Evolutionary conservation across 2,329 filamentous ascomycete genomes (phyloP).

Genomic region (Penicillium sp.): DNA sequence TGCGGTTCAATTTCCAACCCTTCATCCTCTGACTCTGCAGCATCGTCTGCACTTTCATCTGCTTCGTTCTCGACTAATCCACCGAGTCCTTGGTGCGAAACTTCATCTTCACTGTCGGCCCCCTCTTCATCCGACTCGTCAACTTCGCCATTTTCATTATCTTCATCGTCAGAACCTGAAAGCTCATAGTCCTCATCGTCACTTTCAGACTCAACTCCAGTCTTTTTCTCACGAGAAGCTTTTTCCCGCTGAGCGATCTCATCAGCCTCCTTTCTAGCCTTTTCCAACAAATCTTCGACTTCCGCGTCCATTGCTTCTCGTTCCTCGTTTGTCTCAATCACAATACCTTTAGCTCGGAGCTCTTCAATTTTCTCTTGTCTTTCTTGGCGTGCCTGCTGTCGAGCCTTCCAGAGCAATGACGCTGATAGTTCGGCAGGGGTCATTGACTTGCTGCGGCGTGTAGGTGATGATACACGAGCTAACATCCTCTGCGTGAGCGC

Average conservation of each 20-base stretch:
- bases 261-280: slow-evolving; percentile 74
- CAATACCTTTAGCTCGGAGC: slow-evolving; percentile 73
- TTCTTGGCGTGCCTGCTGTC: slow-evolving; percentile 74
- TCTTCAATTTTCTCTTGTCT: slow-evolving; percentile 72
- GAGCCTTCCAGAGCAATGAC: slow-evolving; percentile 65
- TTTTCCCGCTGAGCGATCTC: slow-evolving; percentile 75
- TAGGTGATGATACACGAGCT: slow-evolving; percentile 64
- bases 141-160: slow-evolving; percentile 30
- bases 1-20: slow-evolving; percentile 24
- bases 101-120: slow-evolving; percentile 18
- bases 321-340: slow-evolving; percentile 82
- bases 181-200: slow-evolving; percentile 44
- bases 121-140: slow-evolving; percentile 21
- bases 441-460: slow-evolving; percentile 54
- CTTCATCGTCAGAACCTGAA: slow-evolving; percentile 47
- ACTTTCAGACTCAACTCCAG: slow-evolving; percentile 52
- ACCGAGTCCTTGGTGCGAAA: slow-evolving; percentile 30
- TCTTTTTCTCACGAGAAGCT: slow-evolving; percentile 62
- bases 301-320: slow-evolving; percentile 75
- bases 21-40: slow-evolving; percentile 36
- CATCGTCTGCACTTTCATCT: slow-evolving; percentile 46
- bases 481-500: slow-evolving; percentile 68
- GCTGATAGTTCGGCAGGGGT: slow-evolving; percentile 66
- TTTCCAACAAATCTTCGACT: slow-evolving; percentile 83
- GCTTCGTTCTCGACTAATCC: slow-evolving; percentile 24